These are phyloP conservation scores for Colletotrichum plurivorum DNA, from an alignment of 2,329 filamentous ascomycete species.

Conservation along the genomic window DNA sequence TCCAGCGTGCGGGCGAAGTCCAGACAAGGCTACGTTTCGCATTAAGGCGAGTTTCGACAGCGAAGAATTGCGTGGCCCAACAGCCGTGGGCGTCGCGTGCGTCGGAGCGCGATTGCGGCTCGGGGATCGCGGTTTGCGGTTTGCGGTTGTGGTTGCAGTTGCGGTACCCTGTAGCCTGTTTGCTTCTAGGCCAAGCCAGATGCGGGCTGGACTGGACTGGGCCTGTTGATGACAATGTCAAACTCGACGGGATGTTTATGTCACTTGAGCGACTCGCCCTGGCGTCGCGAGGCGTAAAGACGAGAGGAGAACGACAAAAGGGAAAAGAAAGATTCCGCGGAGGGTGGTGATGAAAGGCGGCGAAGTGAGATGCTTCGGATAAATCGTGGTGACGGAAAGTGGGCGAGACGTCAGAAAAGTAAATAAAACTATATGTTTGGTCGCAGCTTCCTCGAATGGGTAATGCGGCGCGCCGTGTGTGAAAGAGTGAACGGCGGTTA, in stretches of 20 bases:
- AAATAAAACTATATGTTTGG: no score
- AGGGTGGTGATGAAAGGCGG: background rate
- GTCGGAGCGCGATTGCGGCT: conserved; percentile 1
- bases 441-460: background rate
- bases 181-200: background rate
- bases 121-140: no score
- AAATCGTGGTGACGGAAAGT: conserved; percentile 7
- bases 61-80: conserved; percentile 1
- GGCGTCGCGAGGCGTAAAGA: no score
- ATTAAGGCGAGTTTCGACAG: conserved; percentile 21
- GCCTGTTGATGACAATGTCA: no score
- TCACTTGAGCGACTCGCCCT: no score
- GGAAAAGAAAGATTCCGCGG: background rate
- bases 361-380: conserved; percentile 7
- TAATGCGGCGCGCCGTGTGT: background rate
- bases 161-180: background rate
- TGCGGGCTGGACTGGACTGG: background rate
- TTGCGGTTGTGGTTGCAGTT: background rate
- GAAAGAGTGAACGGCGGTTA: background rate
- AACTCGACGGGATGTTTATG: no score
- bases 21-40: conserved; percentile 23
- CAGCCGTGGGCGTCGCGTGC: conserved; percentile 16
- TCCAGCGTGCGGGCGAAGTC: conserved; percentile 5
- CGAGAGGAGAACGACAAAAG: no score
- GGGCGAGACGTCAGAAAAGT: conserved; percentile 15